Percentiles rank a stretch among this genome's conserved stretches.
Conservation (phyloP, 1,284 basidiomycete genomes). For the Ustilago loliicola region DNA sequence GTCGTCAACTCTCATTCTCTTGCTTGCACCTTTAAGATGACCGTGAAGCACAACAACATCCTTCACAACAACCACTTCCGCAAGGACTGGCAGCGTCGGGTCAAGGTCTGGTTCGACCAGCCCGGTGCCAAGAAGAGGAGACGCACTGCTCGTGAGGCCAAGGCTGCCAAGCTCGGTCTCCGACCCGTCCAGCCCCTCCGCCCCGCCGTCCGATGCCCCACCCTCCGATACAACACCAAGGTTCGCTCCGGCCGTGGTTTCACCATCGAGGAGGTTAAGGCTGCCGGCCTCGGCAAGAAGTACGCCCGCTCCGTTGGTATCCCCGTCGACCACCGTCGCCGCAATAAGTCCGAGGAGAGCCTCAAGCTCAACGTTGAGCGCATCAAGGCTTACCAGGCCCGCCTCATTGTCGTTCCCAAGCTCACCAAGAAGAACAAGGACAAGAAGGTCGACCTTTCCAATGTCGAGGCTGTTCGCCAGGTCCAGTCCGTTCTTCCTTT, state of each 20-base stretch:
- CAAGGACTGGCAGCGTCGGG: constrained; percentile 85
- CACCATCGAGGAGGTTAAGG: constrained; percentile 94
- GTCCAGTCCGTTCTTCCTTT: constrained; percentile 72
- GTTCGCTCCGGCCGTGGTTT: constrained; percentile 97
- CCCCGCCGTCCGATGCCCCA: constrained; percentile 96
- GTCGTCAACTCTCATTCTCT: neutral
- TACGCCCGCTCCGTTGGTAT: constrained; percentile 93
- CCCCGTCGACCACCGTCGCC: constrained; percentile 95
- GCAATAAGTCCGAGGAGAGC: constrained; percentile 97
- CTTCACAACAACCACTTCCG: constrained; percentile 87
- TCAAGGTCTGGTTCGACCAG: constrained; percentile 99
- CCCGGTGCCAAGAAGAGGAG: constrained; percentile 97
- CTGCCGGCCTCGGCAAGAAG: constrained; percentile 94
- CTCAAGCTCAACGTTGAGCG: constrained; percentile 95
- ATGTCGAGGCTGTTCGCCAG: constrained; percentile 81
- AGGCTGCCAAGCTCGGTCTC: constrained; percentile 91
- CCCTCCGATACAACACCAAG: constrained; percentile 98
- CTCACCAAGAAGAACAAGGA: constrained; percentile 85
- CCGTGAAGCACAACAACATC: constrained; percentile 70
- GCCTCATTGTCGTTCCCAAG: constrained; percentile 86
- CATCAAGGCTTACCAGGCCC: constrained; percentile 90
- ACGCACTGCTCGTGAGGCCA: constrained; percentile 90
- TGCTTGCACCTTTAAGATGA: constrained; percentile 51
- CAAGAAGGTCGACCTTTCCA: constrained; percentile 84
- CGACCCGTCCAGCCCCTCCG: constrained; percentile 92